phyloP scores from a whole-genome alignment of 495 filamentous ascomycete genomes.

The Aeminium ludgeri region DNA sequence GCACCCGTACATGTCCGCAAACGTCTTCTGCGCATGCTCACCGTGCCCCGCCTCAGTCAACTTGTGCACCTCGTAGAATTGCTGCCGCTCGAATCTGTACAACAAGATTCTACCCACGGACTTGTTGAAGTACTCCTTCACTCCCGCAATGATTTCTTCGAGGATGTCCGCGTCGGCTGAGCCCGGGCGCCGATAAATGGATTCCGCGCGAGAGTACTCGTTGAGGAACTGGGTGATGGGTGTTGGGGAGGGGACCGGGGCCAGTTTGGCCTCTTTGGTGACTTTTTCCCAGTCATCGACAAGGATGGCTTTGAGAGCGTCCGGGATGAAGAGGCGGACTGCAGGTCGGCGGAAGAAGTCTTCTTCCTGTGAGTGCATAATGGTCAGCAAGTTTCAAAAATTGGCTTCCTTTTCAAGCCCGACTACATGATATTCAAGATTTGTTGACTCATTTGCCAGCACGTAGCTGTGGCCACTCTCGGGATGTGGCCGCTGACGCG shows the following conservation, averaged over 20 bases:
- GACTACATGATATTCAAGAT: too few species aligned
- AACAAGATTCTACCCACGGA: conserved; percentile 71
- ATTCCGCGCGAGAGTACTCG: conserved; percentile 56
- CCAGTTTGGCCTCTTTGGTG: conserved; percentile 80
- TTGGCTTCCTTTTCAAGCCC: too few species aligned
- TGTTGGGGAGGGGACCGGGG: conserved; percentile 58
- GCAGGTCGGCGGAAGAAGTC: conserved; percentile 60
- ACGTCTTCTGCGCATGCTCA: conserved; percentile 44
- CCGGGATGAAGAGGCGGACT: conserved; percentile 65
- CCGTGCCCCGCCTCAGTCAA: conserved; percentile 38
- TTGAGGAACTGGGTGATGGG: conserved; percentile 63
- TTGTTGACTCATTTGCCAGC: too few species aligned
- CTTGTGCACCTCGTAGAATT: conserved; percentile 58
- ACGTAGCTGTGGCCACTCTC: too few species aligned
- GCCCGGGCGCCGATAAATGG: conserved; percentile 42
- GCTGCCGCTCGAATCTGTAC: conserved; percentile 78
- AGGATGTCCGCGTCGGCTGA: conserved; percentile 66
- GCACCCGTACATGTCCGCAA: conserved; percentile 72
- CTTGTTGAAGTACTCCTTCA: conserved; percentile 84
- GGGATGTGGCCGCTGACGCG: too few species aligned
- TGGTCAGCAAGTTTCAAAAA: not conserved
- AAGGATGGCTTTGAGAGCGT: conserved; percentile 71
- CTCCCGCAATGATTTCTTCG: conserved; percentile 67
- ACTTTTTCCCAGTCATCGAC: conserved; percentile 99
- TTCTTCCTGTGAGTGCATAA: conserved; percentile 49